Conservation (phyloP, 352 stramenopile genomes). For the Plasmopara muralis region DNA sequence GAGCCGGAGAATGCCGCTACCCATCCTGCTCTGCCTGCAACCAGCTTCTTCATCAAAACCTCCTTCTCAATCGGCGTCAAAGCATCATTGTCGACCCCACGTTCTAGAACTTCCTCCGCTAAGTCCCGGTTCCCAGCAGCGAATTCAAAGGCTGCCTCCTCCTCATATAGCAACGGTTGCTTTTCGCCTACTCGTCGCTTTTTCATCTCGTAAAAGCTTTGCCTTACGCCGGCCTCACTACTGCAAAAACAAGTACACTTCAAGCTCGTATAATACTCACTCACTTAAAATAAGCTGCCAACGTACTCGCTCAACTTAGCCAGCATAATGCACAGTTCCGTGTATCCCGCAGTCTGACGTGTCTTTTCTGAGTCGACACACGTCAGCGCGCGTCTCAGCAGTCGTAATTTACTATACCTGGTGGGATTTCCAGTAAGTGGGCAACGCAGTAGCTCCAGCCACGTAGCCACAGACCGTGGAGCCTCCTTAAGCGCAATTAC, state of each 20-base stretch:
- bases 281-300: neutral
- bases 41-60: slow-evolving; percentile 30
- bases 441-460: slow-evolving; percentile 50
- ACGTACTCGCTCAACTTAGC: slow-evolving; percentile 44
- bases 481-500: slow-evolving; percentile 45
- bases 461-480: slow-evolving; percentile 34
- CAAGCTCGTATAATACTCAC: neutral
- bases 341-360: slow-evolving; percentile 32
- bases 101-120: slow-evolving; percentile 47
- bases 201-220: slow-evolving; percentile 57
- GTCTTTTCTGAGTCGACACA: slow-evolving; percentile 29
- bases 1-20: slow-evolving; percentile 23
- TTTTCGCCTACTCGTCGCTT: slow-evolving; percentile 43
- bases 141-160: slow-evolving; percentile 62
- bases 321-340: slow-evolving; percentile 56
- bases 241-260: slow-evolving; percentile 12
- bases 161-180: slow-evolving; percentile 46
- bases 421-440: slow-evolving; percentile 36
- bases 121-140: slow-evolving; percentile 33
- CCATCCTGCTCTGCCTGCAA: slow-evolving; percentile 24
- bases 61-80: slow-evolving; percentile 33
- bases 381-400: slow-evolving; percentile 38
- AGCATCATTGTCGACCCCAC: slow-evolving; percentile 40
- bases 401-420: slow-evolving; percentile 33
- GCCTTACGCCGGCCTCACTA: slow-evolving; percentile 36